These are phyloP conservation scores for Xylaria hypoxylon DNA, from an alignment of 2,329 filamentous ascomycete species.

Conservation along the genomic window DNA sequence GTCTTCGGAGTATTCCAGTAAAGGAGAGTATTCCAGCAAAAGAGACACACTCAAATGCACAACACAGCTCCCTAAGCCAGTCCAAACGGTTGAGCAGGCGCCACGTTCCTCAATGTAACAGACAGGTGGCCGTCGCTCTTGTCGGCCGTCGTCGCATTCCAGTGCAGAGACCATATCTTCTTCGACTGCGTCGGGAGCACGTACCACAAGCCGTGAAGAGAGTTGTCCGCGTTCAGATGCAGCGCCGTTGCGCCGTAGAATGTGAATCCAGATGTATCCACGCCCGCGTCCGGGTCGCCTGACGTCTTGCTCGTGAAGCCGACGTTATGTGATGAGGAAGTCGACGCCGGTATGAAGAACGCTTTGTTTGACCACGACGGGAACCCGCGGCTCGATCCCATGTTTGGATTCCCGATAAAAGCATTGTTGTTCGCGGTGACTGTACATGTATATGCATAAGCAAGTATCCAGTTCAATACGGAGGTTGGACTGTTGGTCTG, in stretches of 20 bases:
- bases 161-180: conserved; percentile 43
- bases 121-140: conserved; percentile 24
- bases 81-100: conserved; percentile 30
- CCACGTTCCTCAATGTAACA: conserved; percentile 41
- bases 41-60: not conserved
- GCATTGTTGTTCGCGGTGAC: conserved; percentile 38
- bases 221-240: conserved; percentile 29
- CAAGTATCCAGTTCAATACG: not conserved
- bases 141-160: conserved; percentile 43
- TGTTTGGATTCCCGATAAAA: conserved; percentile 42
- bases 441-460: not conserved
- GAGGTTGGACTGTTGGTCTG: not conserved
- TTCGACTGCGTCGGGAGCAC: conserved; percentile 37
- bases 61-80: not conserved
- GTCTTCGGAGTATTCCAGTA: no score
- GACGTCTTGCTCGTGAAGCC: conserved; percentile 38
- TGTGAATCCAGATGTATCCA: conserved; percentile 42
- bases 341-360: conserved; percentile 42
- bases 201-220: conserved; percentile 44
- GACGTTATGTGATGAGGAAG: conserved; percentile 39
- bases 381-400: conserved; percentile 24
- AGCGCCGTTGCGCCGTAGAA: conserved; percentile 46
- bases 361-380: conserved; percentile 45
- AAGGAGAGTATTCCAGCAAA: no score
- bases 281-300: conserved; percentile 20